Evolutionary conservation across 2,329 filamentous ascomycete species (phyloP).

Genomic region (Geoglossum cookeanum): DNA sequence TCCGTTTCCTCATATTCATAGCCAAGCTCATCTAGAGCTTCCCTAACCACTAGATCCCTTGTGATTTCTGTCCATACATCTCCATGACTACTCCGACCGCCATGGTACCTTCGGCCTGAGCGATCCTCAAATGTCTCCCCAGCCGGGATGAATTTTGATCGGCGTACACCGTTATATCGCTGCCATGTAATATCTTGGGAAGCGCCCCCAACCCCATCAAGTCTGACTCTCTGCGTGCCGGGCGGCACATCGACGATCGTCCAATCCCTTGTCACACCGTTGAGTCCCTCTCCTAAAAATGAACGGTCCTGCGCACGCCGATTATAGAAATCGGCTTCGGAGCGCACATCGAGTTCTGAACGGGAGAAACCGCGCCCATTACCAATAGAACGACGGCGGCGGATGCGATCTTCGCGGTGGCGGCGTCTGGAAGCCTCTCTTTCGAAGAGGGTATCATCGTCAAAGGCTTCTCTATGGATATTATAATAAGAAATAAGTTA

Average conservation of each 20-base stretch:
- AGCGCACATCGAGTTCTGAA: conserved; percentile 28
- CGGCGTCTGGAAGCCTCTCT: conserved; percentile 25
- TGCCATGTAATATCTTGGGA: conserved; percentile 61
- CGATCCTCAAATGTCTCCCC: conserved; percentile 11
- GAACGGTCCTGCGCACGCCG: conserved; percentile 50
- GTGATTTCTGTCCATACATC: conserved; percentile 95
- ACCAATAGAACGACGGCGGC: conserved; percentile 21
- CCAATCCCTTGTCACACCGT: conserved; percentile 61
- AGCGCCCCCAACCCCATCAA: conserved; percentile 63
- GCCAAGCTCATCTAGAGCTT: conserved; percentile 68
- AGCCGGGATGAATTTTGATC: conserved; percentile 51
- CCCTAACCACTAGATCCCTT: conserved; percentile 70
- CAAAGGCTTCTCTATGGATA: conserved; percentile 26
- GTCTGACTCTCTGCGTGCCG: conserved; percentile 60
- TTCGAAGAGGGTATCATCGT: conserved; percentile 50
- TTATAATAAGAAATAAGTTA: not conserved
- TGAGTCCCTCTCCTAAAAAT: conserved; percentile 52
- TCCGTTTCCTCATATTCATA: conserved; percentile 87
- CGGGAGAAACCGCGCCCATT: conserved; percentile 21
- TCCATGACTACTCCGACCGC: conserved; percentile 15
- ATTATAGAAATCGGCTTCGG: conserved; percentile 41
- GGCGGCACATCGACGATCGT: conserved; percentile 68
- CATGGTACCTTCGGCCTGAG: not conserved
- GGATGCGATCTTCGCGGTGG: conserved; percentile 16
- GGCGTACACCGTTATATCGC: conserved; percentile 57